A percentile compares a stretch with the other conserved stretches of the same genome.
phyloP scores from a whole-genome alignment of 73 alveolate genomes.

The Paramecium sexaurelia region DNA sequence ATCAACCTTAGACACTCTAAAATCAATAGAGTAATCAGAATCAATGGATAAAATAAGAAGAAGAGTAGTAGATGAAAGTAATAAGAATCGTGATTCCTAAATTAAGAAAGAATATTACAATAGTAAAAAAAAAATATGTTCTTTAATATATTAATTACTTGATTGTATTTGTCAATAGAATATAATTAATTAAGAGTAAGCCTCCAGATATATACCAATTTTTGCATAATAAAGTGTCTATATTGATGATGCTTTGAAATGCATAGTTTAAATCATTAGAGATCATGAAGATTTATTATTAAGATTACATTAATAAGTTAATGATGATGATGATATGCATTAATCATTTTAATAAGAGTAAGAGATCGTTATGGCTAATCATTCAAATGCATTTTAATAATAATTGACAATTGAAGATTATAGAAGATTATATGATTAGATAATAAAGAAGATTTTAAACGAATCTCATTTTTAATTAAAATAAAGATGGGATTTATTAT shows the following conservation, averaged over 20 bases:
- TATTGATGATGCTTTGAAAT: constrained; percentile 52
- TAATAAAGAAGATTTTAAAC: not conserved
- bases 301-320: constrained; percentile 7
- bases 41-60: not conserved
- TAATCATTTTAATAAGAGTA: not conserved
- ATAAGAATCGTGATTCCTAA: constrained; percentile 15
- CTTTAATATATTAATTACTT: constrained; percentile 52
- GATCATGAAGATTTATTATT: constrained; percentile 62
- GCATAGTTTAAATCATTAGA: constrained; percentile 59
- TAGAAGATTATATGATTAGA: not conserved
- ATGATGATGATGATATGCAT: constrained; percentile 10
- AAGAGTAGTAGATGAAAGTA: not conserved
- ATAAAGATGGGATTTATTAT: constrained; percentile 63
- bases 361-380: not conserved
- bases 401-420: not conserved
- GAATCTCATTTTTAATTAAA: not conserved
- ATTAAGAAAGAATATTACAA: constrained; percentile 36
- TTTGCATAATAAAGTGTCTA: constrained; percentile 53
- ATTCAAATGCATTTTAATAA: not conserved
- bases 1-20: constrained; percentile 14
- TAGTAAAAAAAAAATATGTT: constrained; percentile 62
- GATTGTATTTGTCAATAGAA: constrained; percentile 56
- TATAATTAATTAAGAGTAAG: constrained; percentile 27
- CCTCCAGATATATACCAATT: constrained; percentile 45
- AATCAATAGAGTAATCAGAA: constrained; percentile 55